Evolutionary conservation across 306 rosid species (phyloP).

Genomic region (Vigna angularis): DNA sequence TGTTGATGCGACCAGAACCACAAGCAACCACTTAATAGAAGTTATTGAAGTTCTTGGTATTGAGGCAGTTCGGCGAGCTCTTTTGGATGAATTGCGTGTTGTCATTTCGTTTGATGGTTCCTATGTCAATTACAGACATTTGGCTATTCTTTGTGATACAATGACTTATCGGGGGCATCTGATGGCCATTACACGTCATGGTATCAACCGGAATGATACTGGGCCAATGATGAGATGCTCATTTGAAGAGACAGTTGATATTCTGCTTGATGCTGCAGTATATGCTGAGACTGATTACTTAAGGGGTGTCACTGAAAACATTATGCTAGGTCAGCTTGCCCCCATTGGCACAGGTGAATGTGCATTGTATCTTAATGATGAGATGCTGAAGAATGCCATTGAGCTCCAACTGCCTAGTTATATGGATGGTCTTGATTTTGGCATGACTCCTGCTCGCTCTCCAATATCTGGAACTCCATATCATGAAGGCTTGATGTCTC

Average conservation of each 20-base stretch:
- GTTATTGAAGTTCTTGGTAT: slow-evolving; percentile 98
- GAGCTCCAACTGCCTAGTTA: slow-evolving; percentile 98
- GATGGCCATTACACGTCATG: slow-evolving; percentile 99
- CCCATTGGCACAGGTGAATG: slow-evolving; percentile 97
- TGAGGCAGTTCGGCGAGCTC: slow-evolving; percentile 93
- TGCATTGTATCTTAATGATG: slow-evolving; percentile 85
- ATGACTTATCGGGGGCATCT: slow-evolving; percentile 99
- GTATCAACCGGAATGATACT: slow-evolving; percentile 92
- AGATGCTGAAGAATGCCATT: slow-evolving; percentile 96
- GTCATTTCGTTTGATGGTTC: slow-evolving; percentile 99
- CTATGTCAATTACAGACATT: slow-evolving; percentile 92
- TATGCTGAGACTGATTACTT: slow-evolving; percentile 86
- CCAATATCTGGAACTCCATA: slow-evolving; percentile 93
- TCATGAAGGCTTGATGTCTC: slow-evolving; percentile 97
- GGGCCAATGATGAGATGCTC: slow-evolving; percentile 99
- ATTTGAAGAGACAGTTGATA: slow-evolving; percentile 97
- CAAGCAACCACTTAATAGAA: slow-evolving; percentile 97
- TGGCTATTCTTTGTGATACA: slow-evolving; percentile 97
- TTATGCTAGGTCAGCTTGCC: slow-evolving; percentile 97
- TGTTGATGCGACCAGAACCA: slow-evolving; percentile 88
- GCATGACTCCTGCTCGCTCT: slow-evolving; percentile 97
- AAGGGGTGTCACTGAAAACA: slow-evolving; percentile 97
- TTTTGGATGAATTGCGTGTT: slow-evolving; percentile 89
- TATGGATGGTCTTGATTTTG: slow-evolving; percentile 94
- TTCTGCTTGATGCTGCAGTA: slow-evolving; percentile 97